phyloP scores from a whole-genome alignment of 768 basidiomycete species.

The Leccinum boreale region DNA sequence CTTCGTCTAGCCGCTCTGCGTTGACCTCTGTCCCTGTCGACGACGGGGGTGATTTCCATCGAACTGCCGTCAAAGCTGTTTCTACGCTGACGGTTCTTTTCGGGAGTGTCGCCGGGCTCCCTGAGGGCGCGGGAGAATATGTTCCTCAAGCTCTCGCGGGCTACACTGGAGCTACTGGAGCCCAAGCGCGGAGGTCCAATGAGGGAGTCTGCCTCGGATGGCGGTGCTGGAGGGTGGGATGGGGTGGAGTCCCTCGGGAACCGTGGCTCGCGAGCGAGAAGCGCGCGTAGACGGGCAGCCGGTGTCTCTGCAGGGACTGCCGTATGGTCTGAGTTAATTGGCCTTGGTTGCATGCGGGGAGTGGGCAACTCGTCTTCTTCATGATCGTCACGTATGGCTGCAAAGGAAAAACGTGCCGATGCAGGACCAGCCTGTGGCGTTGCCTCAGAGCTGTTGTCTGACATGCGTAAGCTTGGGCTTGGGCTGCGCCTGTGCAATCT shows the following conservation, averaged over 20 bases:
- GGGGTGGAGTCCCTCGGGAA: slow-evolving; percentile 31
- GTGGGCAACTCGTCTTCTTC: slow-evolving; percentile 32
- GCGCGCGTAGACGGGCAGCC: slow-evolving; percentile 60
- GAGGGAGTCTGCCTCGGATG: slow-evolving; percentile 28
- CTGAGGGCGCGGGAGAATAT: slow-evolving; percentile 66
- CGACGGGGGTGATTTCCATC: slow-evolving; percentile 51
- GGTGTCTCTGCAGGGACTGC: slow-evolving; percentile 40
- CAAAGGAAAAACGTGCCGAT: slow-evolving; percentile 12
- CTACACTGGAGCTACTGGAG: slow-evolving; percentile 41
- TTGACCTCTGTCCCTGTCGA: slow-evolving; percentile 39
- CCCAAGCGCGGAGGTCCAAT: slow-evolving; percentile 15
- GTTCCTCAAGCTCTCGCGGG: slow-evolving; percentile 57
- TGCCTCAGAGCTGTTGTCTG: slow-evolving; percentile 11
- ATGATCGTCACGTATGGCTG: slow-evolving; percentile 8
- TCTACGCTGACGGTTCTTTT: slow-evolving; percentile 47
- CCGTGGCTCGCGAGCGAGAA: slow-evolving; percentile 51
- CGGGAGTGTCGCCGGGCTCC: slow-evolving; percentile 62
- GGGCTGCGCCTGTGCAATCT: slow-evolving; percentile 19
- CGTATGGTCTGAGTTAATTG: slow-evolving; percentile 16
- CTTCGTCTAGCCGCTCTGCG: slow-evolving; percentile 55
- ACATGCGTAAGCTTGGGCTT: slow-evolving; percentile 7
- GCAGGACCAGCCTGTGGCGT: slow-evolving; percentile 23
- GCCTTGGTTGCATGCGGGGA: slow-evolving; percentile 22
- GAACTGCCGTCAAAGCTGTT: slow-evolving; percentile 62
- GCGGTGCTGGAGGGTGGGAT: slow-evolving; percentile 19